Conservation (phyloP, 108 stramenopile species). For the Cyclotella atomus region DNA sequence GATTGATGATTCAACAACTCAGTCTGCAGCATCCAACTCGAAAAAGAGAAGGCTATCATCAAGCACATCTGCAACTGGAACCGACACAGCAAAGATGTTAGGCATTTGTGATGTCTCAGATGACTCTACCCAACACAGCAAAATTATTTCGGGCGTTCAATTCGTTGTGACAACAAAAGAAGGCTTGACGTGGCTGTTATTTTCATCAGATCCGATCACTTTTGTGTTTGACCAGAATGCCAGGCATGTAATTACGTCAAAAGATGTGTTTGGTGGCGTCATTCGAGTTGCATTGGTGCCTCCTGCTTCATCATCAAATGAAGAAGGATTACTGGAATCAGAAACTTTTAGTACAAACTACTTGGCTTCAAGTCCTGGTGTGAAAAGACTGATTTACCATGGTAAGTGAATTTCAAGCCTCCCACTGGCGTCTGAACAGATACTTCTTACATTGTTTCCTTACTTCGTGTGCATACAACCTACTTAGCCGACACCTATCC, state of each 20-base stretch:
- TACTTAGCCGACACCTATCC: slow-evolving; percentile 66
- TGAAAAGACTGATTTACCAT: slow-evolving; percentile 82
- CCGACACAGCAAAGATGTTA: slow-evolving; percentile 29
- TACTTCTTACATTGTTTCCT: no score
- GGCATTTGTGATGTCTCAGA: slow-evolving; percentile 42
- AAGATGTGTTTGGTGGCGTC: slow-evolving; percentile 58
- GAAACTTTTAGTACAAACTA: slow-evolving; percentile 23
- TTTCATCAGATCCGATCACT: slow-evolving; percentile 78
- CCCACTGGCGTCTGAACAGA: no score
- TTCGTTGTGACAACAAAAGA: slow-evolving; percentile 76
- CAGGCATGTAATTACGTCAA: slow-evolving; percentile 50
- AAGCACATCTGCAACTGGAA: slow-evolving; percentile 12
- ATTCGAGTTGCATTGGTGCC: slow-evolving; percentile 83
- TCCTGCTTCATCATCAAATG: slow-evolving; percentile 9
- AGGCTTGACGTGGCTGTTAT: slow-evolving; percentile 73
- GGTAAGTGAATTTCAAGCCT: slow-evolving; percentile 9
- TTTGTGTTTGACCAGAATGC: slow-evolving; percentile 55
- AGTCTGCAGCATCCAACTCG: slow-evolving; percentile 11
- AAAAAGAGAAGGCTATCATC: slow-evolving; percentile 1
- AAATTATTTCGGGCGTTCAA: slow-evolving; percentile 71
- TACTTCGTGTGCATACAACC: not conserved
- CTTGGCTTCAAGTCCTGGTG: slow-evolving; percentile 63
- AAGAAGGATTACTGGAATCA: not conserved
- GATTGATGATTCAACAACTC: not conserved
- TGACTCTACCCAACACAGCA: slow-evolving; percentile 33